Base-by-base conservation (phyloP, 2,329 filamentous ascomycete genomes). In the Didymosphaeria variabile region DNA sequence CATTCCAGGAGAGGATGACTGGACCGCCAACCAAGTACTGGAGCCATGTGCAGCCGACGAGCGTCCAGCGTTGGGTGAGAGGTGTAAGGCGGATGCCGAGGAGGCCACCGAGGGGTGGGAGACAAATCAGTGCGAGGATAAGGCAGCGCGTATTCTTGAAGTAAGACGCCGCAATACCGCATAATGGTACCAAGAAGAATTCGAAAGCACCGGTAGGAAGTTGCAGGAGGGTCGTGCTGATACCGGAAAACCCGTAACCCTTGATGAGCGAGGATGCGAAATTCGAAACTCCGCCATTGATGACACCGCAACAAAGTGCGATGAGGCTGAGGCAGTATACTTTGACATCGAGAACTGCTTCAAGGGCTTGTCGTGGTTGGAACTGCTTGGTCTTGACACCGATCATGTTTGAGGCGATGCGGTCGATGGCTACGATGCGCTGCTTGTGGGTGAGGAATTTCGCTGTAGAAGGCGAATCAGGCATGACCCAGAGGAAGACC, bases 21-120 rank as follows among this genome's bases (percentile, higher is more conserved):
- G 84, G 81, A 0, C 82, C 81, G 5, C 84, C 84, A 42, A 85
- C 61, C 2, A 84, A 74, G 45, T 82, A 82, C 61, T 85, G 82
- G 13, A 86, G 70, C 84, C 84, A 86, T 8, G 82, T 83, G 66
- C 83, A 85, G n/a, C 74, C 84, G 0, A 85, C 82, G 1, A 86
- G 77, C 1, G 79, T 80, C 74, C 83, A 79, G 56, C 80, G 80
- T 52, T 85, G 77, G 3, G 79, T 70, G 3, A 84, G 71, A 21
- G 72, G 67, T 17, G 83, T 85, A 31, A 83, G 80, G 1, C 82
- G 76, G 59, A 86, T 84, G 5, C 84, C 84, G 1, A 85, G 74
- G 0, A 86, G 77, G 0, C 83, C 84, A 1, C 74, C 83, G 12
- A 86, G 78, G 34, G 84, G 82, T 2, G 80, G 82, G 1, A 83